phyloP scores from a whole-genome alignment of 805 yeast species.

The Kazachstania taianensis region DNA sequence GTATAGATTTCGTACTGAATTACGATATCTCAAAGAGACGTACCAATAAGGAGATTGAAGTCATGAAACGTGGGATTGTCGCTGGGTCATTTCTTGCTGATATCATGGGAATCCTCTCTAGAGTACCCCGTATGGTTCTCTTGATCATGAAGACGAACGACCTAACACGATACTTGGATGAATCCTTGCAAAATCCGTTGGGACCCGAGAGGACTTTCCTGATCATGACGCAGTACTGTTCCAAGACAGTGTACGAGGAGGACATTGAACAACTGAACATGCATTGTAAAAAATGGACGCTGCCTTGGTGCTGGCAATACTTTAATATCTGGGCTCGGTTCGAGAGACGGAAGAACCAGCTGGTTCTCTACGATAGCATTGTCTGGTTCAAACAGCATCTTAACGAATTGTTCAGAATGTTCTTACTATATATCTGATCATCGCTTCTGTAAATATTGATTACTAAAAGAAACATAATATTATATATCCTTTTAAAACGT shows the following conservation, averaged over 20 bases:
- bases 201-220: constrained; percentile 84
- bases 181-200: constrained; percentile 64
- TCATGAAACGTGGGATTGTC: constrained; percentile 56
- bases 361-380: constrained; percentile 22
- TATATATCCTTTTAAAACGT: no score
- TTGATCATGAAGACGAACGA: constrained; percentile 90
- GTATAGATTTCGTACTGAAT: constrained; percentile 61
- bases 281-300: constrained; percentile 17
- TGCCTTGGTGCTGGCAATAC: constrained; percentile 18
- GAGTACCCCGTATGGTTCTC: constrained; percentile 77
- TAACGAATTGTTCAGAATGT: not conserved
- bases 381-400: constrained; percentile 19
- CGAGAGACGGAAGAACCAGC: constrained; percentile 22
- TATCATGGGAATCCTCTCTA: constrained; percentile 67
- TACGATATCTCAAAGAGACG: constrained; percentile 51
- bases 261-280: constrained; percentile 33
- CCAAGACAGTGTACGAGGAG: constrained; percentile 66
- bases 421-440: no score
- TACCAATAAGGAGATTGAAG: constrained; percentile 49
- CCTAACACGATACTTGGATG: constrained; percentile 81
- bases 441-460: no score
- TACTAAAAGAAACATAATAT: no score
- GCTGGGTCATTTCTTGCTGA: constrained; percentile 57
- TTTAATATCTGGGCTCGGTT: constrained; percentile 20
- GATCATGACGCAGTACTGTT: constrained; percentile 85